phyloP scores from a whole-genome alignment of 192 early-diverging fungal species.

The Cladochytrium replicatum region DNA sequence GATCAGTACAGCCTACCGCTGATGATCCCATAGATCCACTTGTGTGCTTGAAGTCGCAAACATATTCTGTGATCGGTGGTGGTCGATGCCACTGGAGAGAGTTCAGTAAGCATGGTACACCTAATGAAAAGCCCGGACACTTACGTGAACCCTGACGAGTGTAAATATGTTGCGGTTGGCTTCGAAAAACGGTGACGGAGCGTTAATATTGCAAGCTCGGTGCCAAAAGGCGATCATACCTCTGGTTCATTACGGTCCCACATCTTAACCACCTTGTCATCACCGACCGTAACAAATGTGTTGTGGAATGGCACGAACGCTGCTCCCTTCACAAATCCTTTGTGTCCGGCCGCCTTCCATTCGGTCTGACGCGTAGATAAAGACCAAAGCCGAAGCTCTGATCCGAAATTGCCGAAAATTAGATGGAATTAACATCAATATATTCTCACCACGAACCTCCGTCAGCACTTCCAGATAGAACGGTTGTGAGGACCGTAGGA shows the following conservation, averaged over 20 bases:
- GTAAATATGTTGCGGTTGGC: too few relatives aligned
- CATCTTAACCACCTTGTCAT: slow-evolving; percentile 90
- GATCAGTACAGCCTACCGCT: slow-evolving; percentile 23
- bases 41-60: slow-evolving; percentile 85
- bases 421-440: too few relatives aligned
- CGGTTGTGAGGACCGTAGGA: slow-evolving; percentile 68
- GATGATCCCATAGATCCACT: slow-evolving; percentile 92
- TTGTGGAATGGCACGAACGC: slow-evolving; percentile 54
- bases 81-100: slow-evolving; percentile 80
- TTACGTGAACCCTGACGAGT: too few relatives aligned
- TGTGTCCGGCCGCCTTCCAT: slow-evolving; percentile 67
- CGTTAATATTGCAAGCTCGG: too few relatives aligned
- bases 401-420: too few relatives aligned
- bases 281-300: slow-evolving; percentile 82
- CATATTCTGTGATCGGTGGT: slow-evolving; percentile 70
- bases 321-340: slow-evolving; percentile 80
- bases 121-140: too few relatives aligned
- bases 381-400: slow-evolving; percentile 89
- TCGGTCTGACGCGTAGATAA: slow-evolving; percentile 62
- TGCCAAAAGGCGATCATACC: too few relatives aligned
- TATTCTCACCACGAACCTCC: too few relatives aligned
- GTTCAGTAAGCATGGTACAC: too few relatives aligned
- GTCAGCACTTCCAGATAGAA: slow-evolving; percentile 88
- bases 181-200: too few relatives aligned
- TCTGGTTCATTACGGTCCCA: slow-evolving; percentile 73